phyloP scores from a whole-genome alignment of 768 basidiomycete species.

The Saitozyma sp. region DNA sequence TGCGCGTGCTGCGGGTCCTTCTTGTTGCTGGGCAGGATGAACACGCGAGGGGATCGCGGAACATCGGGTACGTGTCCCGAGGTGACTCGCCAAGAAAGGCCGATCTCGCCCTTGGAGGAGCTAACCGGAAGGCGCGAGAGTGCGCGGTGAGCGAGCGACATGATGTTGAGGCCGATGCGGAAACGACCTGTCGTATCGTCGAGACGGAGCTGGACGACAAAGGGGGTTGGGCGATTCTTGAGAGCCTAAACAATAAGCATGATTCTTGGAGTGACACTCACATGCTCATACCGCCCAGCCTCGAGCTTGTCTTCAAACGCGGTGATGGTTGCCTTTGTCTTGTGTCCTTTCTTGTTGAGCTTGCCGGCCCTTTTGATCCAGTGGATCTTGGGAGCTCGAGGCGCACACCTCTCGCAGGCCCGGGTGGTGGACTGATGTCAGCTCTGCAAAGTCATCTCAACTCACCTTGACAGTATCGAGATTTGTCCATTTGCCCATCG shows the following conservation, averaged over 20 bases:
- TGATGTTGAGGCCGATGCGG: constrained; percentile 82
- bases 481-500: constrained; percentile 69
- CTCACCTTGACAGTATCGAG: constrained; percentile 57
- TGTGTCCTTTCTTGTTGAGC: constrained; percentile 38
- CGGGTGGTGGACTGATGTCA: constrained; percentile 19
- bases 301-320: constrained; percentile 81
- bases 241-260: constrained; percentile 56
- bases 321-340: constrained; percentile 60
- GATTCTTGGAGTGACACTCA: constrained; percentile 16
- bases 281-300: constrained; percentile 83
- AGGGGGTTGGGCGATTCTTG: constrained; percentile 80
- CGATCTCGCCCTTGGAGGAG: constrained; percentile 57
- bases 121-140: constrained; percentile 70
- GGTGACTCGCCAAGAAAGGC: constrained; percentile 72
- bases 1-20: constrained; percentile 68
- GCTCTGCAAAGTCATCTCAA: neutral
- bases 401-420: constrained; percentile 78
- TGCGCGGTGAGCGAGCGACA: constrained; percentile 83
- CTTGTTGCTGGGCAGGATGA: constrained; percentile 70
- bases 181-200: constrained; percentile 67
- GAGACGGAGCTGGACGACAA: constrained; percentile 71
- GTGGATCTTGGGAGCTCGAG: constrained; percentile 68
- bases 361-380: constrained; percentile 62
- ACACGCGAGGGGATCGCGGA: constrained; percentile 60
- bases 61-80: constrained; percentile 42